Evolutionary conservation across 1,139 yeast species (phyloP), one percentile per base, ranked within the genome.

Genomic region (Nakaseomyces sp.): DNA sequence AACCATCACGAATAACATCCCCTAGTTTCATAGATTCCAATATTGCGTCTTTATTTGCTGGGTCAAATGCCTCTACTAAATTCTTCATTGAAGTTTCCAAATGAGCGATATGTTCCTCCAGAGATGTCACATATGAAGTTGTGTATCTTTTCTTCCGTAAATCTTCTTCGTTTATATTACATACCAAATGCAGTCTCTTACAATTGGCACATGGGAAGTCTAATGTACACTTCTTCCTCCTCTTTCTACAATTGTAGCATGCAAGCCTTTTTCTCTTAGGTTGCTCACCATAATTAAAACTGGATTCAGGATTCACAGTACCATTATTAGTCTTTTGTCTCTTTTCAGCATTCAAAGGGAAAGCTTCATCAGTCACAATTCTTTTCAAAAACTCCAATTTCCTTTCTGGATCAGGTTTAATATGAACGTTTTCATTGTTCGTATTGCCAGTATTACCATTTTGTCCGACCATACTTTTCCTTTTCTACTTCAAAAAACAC

Each of bases 91-190:
- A 54, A 2, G 49, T 47, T 43, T 63, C 63, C 29, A 63, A 47
- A n/a, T 51, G 46, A 9, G 58, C 56, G 25, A 61, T 52, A 40
- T 59, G 65, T 2, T 51, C 48, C 44, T 66, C 69, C 35, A 67
- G 48, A 1, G 60, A 50, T 25, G 57, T 64, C 19, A 76, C 80
- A 50, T 77, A 76, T 40, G 68, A 68, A 6, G 71, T 73, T 0
- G 75, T 68, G 4, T 76, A 76, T 43, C 81, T 62, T 48, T 70
- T 72, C 53, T 74, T 76, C 40, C 83, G 61, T 66, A 72, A 64
- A 55, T 77, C 83, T 45, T 67, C 66, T 7, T 69, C 68, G n/a
- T 72, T 68, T 38, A 69, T 69, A 22, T 74, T 64, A 56, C 83
- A 77, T 40, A 71, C 74, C 12, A 70, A 64, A 3, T 67, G 66